phyloP scores from a whole-genome alignment of 805 yeast species.

The Hanseniaspora lindneri region DNA sequence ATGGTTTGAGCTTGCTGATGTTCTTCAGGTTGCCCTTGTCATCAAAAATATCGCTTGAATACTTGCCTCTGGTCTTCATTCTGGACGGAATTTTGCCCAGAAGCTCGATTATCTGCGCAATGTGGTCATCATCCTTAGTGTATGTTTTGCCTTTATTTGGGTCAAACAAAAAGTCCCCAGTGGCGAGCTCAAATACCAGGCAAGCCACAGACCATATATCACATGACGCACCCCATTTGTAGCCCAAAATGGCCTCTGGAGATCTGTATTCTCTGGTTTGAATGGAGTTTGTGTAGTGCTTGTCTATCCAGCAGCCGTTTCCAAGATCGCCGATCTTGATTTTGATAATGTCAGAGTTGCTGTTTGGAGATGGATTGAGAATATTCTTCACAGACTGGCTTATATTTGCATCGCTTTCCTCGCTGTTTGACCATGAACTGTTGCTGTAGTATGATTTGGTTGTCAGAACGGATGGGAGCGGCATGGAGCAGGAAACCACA shows the following conservation, averaged over 20 bases:
- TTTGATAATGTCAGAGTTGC: slow-evolving; percentile 42
- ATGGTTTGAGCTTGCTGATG: slow-evolving; percentile 71
- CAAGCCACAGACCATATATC: slow-evolving; percentile 97
- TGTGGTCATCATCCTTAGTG: slow-evolving; percentile 85
- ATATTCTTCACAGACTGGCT: slow-evolving; percentile 1
- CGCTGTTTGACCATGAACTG: neutral
- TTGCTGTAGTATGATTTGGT: slow-evolving; percentile 1
- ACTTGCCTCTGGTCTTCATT: slow-evolving; percentile 47
- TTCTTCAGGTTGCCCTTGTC: slow-evolving; percentile 59
- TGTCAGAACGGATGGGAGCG: slow-evolving; percentile 7
- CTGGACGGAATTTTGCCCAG: slow-evolving; percentile 56
- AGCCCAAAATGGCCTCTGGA: slow-evolving; percentile 73
- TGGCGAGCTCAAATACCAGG: slow-evolving; percentile 73
- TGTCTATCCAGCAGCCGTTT: slow-evolving; percentile 71
- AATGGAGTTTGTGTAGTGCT: slow-evolving; percentile 76
- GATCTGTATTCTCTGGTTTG: slow-evolving; percentile 89
- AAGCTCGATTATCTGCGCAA: slow-evolving; percentile 86
- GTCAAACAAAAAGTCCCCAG: slow-evolving; percentile 91
- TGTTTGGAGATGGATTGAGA: slow-evolving; percentile 6
- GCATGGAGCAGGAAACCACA: slow-evolving; percentile 9
- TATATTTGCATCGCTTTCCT: neutral
- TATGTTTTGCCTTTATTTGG: slow-evolving; percentile 66
- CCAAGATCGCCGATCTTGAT: slow-evolving; percentile 91
- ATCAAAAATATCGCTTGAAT: slow-evolving; percentile 53
- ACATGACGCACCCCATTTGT: slow-evolving; percentile 87